phyloP scores from a whole-genome alignment of 2,329 filamentous ascomycete species.

The Ramularia endophylla region DNA sequence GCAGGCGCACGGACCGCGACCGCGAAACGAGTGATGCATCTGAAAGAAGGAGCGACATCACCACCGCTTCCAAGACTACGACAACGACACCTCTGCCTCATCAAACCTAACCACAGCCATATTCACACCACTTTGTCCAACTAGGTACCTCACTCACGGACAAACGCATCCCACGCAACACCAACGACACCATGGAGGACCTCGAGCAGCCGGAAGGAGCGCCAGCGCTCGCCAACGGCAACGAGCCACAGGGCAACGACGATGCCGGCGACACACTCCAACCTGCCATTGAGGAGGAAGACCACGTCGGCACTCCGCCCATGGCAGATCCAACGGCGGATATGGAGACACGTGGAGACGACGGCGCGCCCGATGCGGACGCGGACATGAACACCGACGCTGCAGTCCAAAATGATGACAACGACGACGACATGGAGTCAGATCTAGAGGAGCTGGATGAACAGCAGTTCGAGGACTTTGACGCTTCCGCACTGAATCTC shows the following conservation, averaged over 20 bases:
- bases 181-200: slow-evolving; percentile 35
- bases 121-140: too few relatives aligned
- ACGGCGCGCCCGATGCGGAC: slow-evolving; percentile 19
- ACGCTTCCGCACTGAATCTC: slow-evolving; percentile 55
- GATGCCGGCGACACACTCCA: slow-evolving; percentile 42
- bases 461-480: slow-evolving; percentile 59
- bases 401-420: slow-evolving; percentile 31
- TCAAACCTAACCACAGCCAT: too few relatives aligned
- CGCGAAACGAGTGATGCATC: too few relatives aligned
- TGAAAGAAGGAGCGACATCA: too few relatives aligned
- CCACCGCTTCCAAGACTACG: too few relatives aligned
- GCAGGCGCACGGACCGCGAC: too few relatives aligned
- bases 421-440: slow-evolving; percentile 55
- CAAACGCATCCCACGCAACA: background rate
- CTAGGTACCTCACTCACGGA: too few relatives aligned
- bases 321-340: slow-evolving; percentile 39
- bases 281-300: slow-evolving; percentile 45
- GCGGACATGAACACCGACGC: slow-evolving; percentile 20
- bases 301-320: slow-evolving; percentile 38
- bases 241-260: slow-evolving; percentile 42
- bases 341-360: slow-evolving; percentile 39
- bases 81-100: too few relatives aligned
- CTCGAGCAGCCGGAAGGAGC: slow-evolving; percentile 32
- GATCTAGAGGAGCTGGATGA: slow-evolving; percentile 59
- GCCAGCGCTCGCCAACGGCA: slow-evolving; percentile 35